Evolutionary conservation across 805 yeast species (phyloP).

Genomic region (Saturnispora sanitii): DNA sequence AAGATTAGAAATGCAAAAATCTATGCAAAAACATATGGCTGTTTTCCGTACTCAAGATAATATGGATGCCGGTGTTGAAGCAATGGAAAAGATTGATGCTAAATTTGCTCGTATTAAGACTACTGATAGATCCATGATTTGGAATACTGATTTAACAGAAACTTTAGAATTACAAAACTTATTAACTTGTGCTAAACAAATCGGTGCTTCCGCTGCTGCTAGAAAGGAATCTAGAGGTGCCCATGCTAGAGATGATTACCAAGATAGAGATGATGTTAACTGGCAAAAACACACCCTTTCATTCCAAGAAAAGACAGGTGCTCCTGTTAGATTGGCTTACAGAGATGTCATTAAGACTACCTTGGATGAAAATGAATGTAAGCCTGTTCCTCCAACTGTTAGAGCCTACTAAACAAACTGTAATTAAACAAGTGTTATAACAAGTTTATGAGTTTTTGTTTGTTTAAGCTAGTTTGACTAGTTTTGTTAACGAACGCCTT

Average conservation of each 20-base stretch:
- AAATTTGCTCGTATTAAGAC: slow-evolving; percentile 70
- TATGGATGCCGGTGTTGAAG: slow-evolving; percentile 81
- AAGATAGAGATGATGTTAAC: slow-evolving; percentile 87
- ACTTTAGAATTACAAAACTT: slow-evolving; percentile 93
- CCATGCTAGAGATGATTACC: slow-evolving; percentile 97
- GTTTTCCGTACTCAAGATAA: slow-evolving; percentile 93
- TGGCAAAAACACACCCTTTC: slow-evolving; percentile 98
- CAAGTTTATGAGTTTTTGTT: not conserved
- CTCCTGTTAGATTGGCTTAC: slow-evolving; percentile 64
- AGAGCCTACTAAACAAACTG: slow-evolving; percentile 68
- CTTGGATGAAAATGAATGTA: slow-evolving; percentile 85
- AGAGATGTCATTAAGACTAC: slow-evolving; percentile 78
- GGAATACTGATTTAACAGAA: slow-evolving; percentile 97
- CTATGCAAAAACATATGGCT: slow-evolving; percentile 95
- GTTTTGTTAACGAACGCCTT: too few relatives aligned
- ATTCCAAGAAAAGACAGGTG: slow-evolving; percentile 73
- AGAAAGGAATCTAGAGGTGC: slow-evolving; percentile 99
- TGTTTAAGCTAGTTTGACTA: not conserved
- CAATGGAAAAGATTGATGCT: slow-evolving; percentile 66
- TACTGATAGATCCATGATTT: slow-evolving; percentile 93
- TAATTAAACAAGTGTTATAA: too few relatives aligned
- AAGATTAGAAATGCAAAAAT: slow-evolving; percentile 86
- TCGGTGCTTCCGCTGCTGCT: slow-evolving; percentile 88
- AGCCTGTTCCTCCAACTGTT: slow-evolving; percentile 92
- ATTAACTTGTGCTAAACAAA: slow-evolving; percentile 94